Base-by-base conservation (phyloP, 2,329 filamentous ascomycete genomes). In the Chrysosporium queenslandicum region DNA sequence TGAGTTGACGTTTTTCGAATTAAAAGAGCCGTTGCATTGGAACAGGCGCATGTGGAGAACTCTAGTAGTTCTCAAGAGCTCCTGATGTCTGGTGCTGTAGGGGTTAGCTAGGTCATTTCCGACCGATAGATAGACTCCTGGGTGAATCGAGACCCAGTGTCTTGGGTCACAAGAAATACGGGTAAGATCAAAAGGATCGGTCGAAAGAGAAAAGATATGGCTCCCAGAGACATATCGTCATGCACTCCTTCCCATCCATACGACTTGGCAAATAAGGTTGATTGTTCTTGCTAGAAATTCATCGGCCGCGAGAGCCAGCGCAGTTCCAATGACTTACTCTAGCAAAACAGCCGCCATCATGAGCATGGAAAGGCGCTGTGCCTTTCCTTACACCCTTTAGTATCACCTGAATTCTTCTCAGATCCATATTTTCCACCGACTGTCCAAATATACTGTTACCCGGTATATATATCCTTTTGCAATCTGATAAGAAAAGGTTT, bases 391-490 rank as follows among this genome's bases (percentile, higher is more conserved):
- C 23, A 20, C 5, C 4, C n/a, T 40, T n/a, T 18, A 2, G 6
- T n/a, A 30, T 32, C 8, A 8, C 23, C 29, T 25, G 23, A 23
- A 27, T 27, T 3, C 23, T 27, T 29, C 25, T 32, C n/a, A 32
- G 18, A 18, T 12, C n/a, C 7, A 30, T 46, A 30, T 32, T 12
- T n/a, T 30, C 41, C 11, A 21, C 4, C 6, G 18, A 5, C 5
- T 32, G 32, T 42, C n/a, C 20, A 25, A n/a, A 42, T 45, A 46
- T 46, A 32, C 42, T 32, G 27, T 32, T n/a, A 46, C 30, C 21
- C 41, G 14, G 27, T 46, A 32, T 46, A 46, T 14, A 9, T 32
- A 29, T 32, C n/a, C 4, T 25, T 8, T 18, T 32, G 20, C 16
- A 29, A n/a, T n/a, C n/a, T n/a, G n/a, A 20, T 21, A 29, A 18